Evolutionary conservation across 73 alveolate genomes (phyloP), one percentile per base, ranked within the genome.

Genomic region (Tetrahymena elliotti): DNA sequence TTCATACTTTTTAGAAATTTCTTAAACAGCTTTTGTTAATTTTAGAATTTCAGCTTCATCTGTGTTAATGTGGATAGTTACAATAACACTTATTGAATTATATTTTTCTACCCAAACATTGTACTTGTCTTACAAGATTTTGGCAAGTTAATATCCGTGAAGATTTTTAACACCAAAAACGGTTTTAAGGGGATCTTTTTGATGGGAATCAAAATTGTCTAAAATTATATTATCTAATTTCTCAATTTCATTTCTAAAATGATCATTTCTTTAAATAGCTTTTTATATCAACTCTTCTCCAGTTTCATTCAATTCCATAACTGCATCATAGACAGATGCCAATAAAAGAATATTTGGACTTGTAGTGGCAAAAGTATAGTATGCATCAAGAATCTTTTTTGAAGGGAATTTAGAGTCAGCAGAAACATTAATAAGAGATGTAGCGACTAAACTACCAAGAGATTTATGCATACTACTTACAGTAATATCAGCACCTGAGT

Each of bases 401-500:
- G 34, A 52, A 22, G 82, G 52, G 33, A 95, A 33, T 52, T 93
- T 95, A 22, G 95, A 84, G 35, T 47, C 18, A 34, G 31, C 93
- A 20, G 95, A 84, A 3, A 95, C 94, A 92, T 95, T 95, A 34
- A 94, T 12, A 0, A 95, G 35, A 6, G 95, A 92, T 35, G 97
- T 47, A 11, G 94, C 97, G 13, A n/a, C 35, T 31, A 95, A 16
- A 6, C 92, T 84, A 11, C 97, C 97, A 18, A 95, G 84, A 33
- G 95, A 38, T 35, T 47, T 93, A 35, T 83, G 84, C 82, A 95
- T 83, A 12, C 95, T 37, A 12, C 68, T 39, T 34, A 95, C 93
- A 84, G 93, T 38, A 20, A 54, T 94, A 93, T 95, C 97, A 10
- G 97, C 97, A 35, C 97, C 95, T 24, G 41, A 5, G 22, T 8